Base-by-base conservation (phyloP, 371 early-diverging fungal genomes). In the Mortierella sp. region DNA sequence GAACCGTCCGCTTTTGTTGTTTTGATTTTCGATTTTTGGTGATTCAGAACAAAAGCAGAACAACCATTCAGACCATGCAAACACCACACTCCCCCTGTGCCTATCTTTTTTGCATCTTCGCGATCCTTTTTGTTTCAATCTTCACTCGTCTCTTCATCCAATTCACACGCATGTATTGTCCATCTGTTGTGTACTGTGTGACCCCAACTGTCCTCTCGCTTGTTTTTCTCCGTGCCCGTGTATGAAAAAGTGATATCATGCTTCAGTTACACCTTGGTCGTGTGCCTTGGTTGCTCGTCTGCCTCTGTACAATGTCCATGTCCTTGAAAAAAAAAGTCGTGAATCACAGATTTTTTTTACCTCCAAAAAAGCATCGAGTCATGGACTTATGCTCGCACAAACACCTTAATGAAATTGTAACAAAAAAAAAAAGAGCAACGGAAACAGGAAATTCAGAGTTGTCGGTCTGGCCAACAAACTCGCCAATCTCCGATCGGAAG, bases 331-430 rank as follows among this genome's bases (percentile, higher is more conserved):
- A 65, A 65, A 65, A 65, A 38, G 9, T 34, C 63, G 65, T 65
- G 65, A 65, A 38, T 65, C 65, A 65, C 38, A 50, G 31, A 60
- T 38, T 38, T 65, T 65, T 34, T 28, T 16, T 14, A 13, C 50
- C 14, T 11, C 50, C 50, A 10, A 73, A 42, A 74, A 74, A 57
- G 50, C n/a, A 74, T 38, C 42, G 74, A 74, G 74, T 74, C 74
- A 74, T 57, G 38, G 34, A 44, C 16, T 55, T 72, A 44, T 55
- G 52, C 57, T 52, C 42, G 44, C 13, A 21, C 48, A 71, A 71
- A 21, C 71, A 47, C 71, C 71, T 65, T 65, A 65, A 65, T 65
- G 65, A 34, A 9, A n/a, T n/a, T 65, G 13, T 34, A 34, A 28
- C 6, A 58, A 14, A 28, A 58, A 10, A 11, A 28, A 31, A 28